Evolutionary conservation across 495 filamentous ascomycete genomes (phyloP).

Genomic region (Terfezia boudieri): DNA sequence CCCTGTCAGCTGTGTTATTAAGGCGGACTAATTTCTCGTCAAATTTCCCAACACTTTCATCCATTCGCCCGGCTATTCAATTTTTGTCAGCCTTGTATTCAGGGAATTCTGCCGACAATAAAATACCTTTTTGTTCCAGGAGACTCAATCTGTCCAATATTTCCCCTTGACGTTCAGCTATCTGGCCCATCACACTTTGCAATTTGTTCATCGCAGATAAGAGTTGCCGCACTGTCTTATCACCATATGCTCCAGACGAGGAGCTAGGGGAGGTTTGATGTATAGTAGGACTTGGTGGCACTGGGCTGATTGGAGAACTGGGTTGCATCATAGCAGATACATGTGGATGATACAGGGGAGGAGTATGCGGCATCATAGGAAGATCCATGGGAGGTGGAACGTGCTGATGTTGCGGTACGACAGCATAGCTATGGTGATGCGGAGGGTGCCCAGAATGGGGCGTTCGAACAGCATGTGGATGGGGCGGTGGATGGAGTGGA

Average conservation of each 20-base stretch:
- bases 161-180: slow-evolving; percentile 18
- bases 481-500: too few species aligned
- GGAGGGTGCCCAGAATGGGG: not conserved
- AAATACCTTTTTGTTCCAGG: slow-evolving; percentile 16
- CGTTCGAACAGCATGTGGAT: not conserved
- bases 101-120: not conserved
- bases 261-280: not conserved
- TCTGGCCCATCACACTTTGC: slow-evolving; percentile 19
- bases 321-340: too few species aligned
- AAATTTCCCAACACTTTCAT: not conserved
- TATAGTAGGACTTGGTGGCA: not conserved
- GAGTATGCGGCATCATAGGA: not conserved
- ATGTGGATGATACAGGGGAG: not conserved
- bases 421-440: not conserved
- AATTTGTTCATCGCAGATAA: slow-evolving; percentile 17
- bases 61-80: not conserved
- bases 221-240: slow-evolving; percentile 16
- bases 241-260: not conserved
- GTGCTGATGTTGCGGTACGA: not conserved
- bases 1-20: not conserved
- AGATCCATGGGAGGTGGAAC: not conserved
- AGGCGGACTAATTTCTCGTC: not conserved
- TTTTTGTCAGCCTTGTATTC: not conserved
- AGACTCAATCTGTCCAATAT: slow-evolving; percentile 18
- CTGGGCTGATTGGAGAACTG: too few species aligned